Conservation (phyloP, 768 basidiomycete genomes). For the Tulasnella sp. region DNA sequence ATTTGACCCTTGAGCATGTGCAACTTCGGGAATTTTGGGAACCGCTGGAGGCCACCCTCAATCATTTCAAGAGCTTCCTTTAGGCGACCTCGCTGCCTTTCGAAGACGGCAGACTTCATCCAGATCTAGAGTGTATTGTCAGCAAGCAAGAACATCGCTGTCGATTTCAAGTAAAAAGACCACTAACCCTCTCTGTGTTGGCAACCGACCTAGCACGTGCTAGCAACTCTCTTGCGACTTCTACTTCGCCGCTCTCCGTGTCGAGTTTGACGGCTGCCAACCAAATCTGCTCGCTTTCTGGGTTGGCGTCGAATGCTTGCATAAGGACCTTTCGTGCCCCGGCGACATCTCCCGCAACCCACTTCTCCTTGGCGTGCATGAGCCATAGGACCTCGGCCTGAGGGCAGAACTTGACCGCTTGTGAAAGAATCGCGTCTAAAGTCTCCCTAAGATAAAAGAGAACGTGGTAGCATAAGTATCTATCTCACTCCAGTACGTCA, state of each 20-base stretch:
- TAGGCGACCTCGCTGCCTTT: slow-evolving; percentile 76
- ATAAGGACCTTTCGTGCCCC: slow-evolving; percentile 86
- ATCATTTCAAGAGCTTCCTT: slow-evolving; percentile 69
- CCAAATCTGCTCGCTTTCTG: slow-evolving; percentile 97
- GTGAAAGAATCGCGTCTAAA: slow-evolving; percentile 68
- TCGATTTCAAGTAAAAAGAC: neutral
- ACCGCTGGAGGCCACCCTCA: slow-evolving; percentile 66
- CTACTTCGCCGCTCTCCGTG: slow-evolving; percentile 87
- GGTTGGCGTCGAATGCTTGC: slow-evolving; percentile 86
- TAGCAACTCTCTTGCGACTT: slow-evolving; percentile 77
- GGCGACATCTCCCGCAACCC: slow-evolving; percentile 80
- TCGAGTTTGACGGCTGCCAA: slow-evolving; percentile 95
- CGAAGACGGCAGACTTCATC: slow-evolving; percentile 98
- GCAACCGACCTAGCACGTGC: slow-evolving; percentile 84
- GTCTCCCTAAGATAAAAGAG: slow-evolving; percentile 47
- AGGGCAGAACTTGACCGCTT: slow-evolving; percentile 85
- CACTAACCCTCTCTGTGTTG: slow-evolving; percentile 76
- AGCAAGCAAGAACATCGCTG: neutral
- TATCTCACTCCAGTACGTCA: neutral
- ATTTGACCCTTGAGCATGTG: slow-evolving; percentile 99
- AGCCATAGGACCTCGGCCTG: slow-evolving; percentile 96
- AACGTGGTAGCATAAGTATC: slow-evolving; percentile 11
- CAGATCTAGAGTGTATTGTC: slow-evolving; percentile 58
- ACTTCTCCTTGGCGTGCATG: slow-evolving; percentile 97
- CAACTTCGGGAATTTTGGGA: slow-evolving; percentile 82